These are phyloP conservation scores for Leccinum pachyderme DNA, from an alignment of 1,284 basidiomycete genomes.

Conservation along the genomic window DNA sequence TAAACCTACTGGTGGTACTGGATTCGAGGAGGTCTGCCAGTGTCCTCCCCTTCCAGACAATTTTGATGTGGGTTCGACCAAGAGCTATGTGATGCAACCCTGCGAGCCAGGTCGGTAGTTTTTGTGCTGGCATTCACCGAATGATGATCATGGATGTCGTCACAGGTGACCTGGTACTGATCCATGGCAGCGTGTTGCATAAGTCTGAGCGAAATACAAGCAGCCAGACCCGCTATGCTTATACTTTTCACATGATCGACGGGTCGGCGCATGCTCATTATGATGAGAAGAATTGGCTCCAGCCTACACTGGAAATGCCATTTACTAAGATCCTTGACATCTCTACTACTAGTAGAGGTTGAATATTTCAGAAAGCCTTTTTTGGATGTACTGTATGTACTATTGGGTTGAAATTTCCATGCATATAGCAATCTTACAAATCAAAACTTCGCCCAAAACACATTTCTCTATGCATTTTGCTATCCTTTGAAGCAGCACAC, in stretches of 20 bases:
- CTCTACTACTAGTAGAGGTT: too few relatives aligned
- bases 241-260: slow-evolving; percentile 93
- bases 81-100: slow-evolving; percentile 66
- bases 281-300: slow-evolving; percentile 85
- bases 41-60: slow-evolving; percentile 37
- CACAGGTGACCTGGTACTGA: slow-evolving; percentile 80
- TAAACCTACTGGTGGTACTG: slow-evolving; percentile 69
- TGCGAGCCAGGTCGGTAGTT: slow-evolving; percentile 67
- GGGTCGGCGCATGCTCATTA: slow-evolving; percentile 62
- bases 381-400: too few relatives aligned
- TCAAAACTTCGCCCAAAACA: too few relatives aligned
- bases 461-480: too few relatives aligned
- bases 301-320: slow-evolving; percentile 79
- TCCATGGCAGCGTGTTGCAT: slow-evolving; percentile 88
- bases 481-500: too few relatives aligned
- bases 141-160: neutral
- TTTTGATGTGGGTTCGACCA: slow-evolving; percentile 15
- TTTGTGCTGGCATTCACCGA: neutral
- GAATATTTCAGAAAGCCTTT: too few relatives aligned
- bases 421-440: too few relatives aligned
- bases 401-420: too few relatives aligned
- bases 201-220: slow-evolving; percentile 82
- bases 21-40: slow-evolving; percentile 62
- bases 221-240: slow-evolving; percentile 78
- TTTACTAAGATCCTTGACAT: slow-evolving; percentile 69